phyloP scores from a whole-genome alignment of 2,329 filamentous ascomycete genomes.

The Colletotrichum sp. region DNA sequence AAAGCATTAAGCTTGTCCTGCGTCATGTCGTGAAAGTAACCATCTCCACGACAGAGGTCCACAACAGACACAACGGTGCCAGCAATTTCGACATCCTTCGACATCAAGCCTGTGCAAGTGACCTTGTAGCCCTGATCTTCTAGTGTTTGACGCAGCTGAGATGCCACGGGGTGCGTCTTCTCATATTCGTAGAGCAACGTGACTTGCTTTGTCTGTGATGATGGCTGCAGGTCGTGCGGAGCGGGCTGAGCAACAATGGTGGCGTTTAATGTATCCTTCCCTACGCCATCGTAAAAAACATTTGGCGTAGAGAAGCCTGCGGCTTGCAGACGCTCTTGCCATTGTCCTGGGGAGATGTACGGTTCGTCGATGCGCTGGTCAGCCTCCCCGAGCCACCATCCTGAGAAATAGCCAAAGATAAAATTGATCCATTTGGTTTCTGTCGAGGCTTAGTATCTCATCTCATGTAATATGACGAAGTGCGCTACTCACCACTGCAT shows the following conservation, averaged over 20 bases:
- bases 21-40: conserved; percentile 10
- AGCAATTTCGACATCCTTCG: background rate
- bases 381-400: conserved; percentile 26
- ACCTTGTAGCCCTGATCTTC: background rate
- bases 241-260: background rate
- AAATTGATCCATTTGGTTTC: conserved; percentile 30
- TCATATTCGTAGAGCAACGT: background rate
- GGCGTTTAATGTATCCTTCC: background rate
- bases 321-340: background rate
- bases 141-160: background rate
- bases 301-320: background rate
- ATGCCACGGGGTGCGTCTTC: background rate
- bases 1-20: background rate
- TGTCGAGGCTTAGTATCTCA: rapidly evolving
- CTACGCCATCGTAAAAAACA: background rate
- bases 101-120: background rate
- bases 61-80: background rate
- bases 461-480: rapidly evolving
- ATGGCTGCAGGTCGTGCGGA: background rate
- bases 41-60: background rate
- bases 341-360: conserved; percentile 18
- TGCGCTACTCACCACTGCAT: background rate
- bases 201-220: background rate
- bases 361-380: conserved; percentile 31
- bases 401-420: conserved; percentile 31